A percentile compares a stretch with the other conserved stretches of the same genome.
These are phyloP conservation scores for Aureobasidium sp. DNA, from an alignment of 2,329 filamentous ascomycete genomes.

Conservation along the genomic window DNA sequence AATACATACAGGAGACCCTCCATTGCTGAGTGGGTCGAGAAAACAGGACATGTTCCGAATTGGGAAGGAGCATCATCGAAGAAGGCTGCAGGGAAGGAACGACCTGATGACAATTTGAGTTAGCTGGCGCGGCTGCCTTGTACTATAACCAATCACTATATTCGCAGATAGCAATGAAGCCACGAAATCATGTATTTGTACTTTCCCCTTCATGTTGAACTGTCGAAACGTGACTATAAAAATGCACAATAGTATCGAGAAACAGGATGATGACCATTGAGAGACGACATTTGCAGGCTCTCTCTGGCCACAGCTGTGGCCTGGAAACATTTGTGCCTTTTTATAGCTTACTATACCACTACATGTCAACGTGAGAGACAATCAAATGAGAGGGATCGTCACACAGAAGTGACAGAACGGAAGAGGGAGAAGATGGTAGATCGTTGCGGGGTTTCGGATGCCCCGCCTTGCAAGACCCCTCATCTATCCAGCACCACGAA, in stretches of 20 bases:
- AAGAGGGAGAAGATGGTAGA: not conserved
- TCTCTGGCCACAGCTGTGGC: too few relatives aligned
- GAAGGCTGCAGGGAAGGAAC: not conserved
- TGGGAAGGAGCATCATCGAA: not conserved
- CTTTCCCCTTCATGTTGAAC: not conserved
- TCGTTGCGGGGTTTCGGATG: not conserved
- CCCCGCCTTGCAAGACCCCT: not conserved
- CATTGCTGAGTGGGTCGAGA: not conserved
- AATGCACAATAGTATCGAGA: not conserved
- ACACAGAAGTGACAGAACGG: too few relatives aligned
- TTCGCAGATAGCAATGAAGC: constrained; percentile 12
- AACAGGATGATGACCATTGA: too few relatives aligned
- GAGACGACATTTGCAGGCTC: too few relatives aligned
- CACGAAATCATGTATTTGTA: not conserved
- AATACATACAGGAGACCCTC: not conserved
- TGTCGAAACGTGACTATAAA: not conserved
- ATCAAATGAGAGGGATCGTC: too few relatives aligned
- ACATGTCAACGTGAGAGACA: not conserved
- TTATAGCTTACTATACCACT: not conserved
- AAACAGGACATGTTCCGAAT: not conserved
- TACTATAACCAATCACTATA: not conserved
- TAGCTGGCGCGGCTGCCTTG: not conserved
- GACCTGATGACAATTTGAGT: not conserved
- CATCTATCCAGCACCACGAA: too few relatives aligned
- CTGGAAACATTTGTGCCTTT: not conserved